Conservation (phyloP, 257 asterid species). For the Fraxinus pennsylvanica region DNA sequence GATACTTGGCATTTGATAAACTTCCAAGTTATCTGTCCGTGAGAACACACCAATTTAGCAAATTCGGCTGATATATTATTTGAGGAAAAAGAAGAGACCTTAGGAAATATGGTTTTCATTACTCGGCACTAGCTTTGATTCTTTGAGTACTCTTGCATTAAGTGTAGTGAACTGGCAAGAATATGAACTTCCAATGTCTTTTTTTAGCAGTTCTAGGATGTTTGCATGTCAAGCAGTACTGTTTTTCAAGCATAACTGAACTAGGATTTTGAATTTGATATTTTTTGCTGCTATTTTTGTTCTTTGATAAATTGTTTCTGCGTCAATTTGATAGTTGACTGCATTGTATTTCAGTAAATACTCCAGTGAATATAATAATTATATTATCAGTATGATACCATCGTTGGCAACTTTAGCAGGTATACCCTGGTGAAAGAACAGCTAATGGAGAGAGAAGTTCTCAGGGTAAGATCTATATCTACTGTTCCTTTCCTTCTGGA, state of each 20-base stretch:
- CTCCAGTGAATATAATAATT: background rate
- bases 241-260: background rate
- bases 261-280: background rate
- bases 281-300: background rate
- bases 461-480: slow-evolving; percentile 34
- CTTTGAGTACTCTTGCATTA: background rate
- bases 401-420: slow-evolving; percentile 47
- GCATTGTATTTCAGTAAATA: background rate
- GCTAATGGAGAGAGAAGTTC: slow-evolving; percentile 34
- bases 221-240: background rate
- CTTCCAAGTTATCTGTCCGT: background rate
- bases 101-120: background rate
- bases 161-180: background rate
- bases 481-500: background rate
- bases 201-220: background rate
- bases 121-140: background rate
- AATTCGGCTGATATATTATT: background rate
- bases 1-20: background rate
- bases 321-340: background rate
- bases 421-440: slow-evolving; percentile 33
- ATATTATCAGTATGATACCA: background rate
- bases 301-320: background rate
- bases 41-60: background rate
- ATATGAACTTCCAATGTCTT: background rate
- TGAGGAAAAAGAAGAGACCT: background rate